Percentiles rank a stretch among this genome's conserved stretches.
Evolutionary conservation across 2,329 filamentous ascomycete genomes (phyloP).

Genomic region (Alternaria viburni): DNA sequence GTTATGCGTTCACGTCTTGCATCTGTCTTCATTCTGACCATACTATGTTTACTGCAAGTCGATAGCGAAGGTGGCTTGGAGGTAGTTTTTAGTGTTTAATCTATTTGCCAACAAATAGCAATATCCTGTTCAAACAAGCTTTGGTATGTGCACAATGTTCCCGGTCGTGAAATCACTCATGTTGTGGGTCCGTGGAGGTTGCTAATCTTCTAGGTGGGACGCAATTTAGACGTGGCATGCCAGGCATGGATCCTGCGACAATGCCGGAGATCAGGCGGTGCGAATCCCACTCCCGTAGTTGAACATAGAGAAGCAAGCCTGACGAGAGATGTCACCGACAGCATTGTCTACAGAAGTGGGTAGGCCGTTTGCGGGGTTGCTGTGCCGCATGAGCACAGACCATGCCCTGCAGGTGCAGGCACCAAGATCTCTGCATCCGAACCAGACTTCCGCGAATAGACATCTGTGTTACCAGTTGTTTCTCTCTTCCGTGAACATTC

Average conservation of each 20-base stretch:
- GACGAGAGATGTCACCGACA: not conserved
- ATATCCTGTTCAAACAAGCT: not conserved
- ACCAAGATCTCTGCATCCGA: not conserved
- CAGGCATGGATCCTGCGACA: not conserved
- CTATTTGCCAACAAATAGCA: slow-evolving; percentile 1
- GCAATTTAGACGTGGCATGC: not conserved
- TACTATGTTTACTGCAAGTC: slow-evolving; percentile 5
- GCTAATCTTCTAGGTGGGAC: not conserved
- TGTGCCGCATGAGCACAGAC: not conserved
- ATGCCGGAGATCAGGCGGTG: not conserved
- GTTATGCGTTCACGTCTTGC: not conserved
- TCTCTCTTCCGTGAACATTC: too few relatives aligned
- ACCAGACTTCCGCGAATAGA: not conserved
- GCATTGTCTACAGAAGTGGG: not conserved
- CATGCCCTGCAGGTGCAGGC: not conserved
- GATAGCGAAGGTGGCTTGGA: slow-evolving; percentile 15
- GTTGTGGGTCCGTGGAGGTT: not conserved
- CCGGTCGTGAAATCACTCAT: not conserved
- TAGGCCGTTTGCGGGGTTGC: not conserved
- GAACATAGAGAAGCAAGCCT: not conserved
- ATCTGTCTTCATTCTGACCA: not conserved
- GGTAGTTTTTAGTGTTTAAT: slow-evolving; percentile 22
- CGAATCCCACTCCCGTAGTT: not conserved
- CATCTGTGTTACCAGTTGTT: too few relatives aligned
- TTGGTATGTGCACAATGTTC: not conserved